Conservation (phyloP, 139 green algal species). For the Asterochloris erici region DNA sequence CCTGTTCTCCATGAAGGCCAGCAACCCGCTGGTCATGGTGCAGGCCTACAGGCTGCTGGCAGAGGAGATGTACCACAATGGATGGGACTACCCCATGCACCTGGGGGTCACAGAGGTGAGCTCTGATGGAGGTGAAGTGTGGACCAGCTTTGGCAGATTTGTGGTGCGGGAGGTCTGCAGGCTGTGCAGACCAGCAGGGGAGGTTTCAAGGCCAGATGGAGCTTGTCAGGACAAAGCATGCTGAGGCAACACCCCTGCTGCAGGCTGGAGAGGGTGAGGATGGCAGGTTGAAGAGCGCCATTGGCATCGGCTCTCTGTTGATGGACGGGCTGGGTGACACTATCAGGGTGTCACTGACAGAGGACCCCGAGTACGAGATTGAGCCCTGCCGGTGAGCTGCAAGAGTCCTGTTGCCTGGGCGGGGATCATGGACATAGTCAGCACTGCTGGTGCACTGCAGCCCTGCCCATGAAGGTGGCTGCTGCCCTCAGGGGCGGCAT, state of each 20-base stretch:
- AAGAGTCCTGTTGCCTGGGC: too few species aligned
- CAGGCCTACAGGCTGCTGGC: slow-evolving; percentile 92
- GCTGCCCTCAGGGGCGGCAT: too few species aligned
- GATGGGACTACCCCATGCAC: slow-evolving; percentile 98
- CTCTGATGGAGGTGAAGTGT: neutral
- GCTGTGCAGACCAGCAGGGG: too few species aligned
- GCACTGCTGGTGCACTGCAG: too few species aligned
- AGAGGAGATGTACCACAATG: slow-evolving; percentile 88
- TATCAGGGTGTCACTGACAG: slow-evolving; percentile 93
- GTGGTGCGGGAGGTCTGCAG: too few species aligned
- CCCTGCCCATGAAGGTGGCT: too few species aligned
- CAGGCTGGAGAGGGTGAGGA: slow-evolving; percentile 96
- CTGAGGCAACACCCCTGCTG: neutral
- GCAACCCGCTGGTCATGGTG: slow-evolving; percentile 97
- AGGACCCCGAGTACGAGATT: slow-evolving; percentile 97
- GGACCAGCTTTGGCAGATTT: too few species aligned
- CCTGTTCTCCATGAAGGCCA: slow-evolving; percentile 99
- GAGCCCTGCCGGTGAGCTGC: slow-evolving; percentile 75
- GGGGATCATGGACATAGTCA: too few species aligned
- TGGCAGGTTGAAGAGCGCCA: slow-evolving; percentile 96
- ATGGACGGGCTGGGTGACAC: slow-evolving; percentile 98
- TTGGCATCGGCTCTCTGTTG: slow-evolving; percentile 96
- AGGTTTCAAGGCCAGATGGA: too few species aligned
- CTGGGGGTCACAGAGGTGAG: slow-evolving; percentile 57
- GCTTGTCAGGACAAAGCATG: too few species aligned